Conservation (phyloP, 2,329 filamentous ascomycete species). For the Trichothecium roseum region DNA sequence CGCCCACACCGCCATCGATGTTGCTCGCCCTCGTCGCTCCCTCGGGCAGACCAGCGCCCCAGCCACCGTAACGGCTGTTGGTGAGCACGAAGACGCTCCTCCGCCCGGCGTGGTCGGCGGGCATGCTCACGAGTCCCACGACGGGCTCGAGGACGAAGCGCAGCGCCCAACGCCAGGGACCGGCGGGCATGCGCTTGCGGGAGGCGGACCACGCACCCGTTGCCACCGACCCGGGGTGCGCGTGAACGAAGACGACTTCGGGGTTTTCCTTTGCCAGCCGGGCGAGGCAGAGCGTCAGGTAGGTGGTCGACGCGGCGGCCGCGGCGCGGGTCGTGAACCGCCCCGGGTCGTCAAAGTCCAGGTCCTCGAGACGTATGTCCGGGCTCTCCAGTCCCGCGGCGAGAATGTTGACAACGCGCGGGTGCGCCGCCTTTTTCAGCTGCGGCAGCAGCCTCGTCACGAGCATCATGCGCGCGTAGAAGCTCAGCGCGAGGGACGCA, state of each 20-base stretch:
- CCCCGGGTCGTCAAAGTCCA: background rate
- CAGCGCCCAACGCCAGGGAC: background rate
- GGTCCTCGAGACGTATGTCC: background rate
- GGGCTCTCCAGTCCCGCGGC: constrained; percentile 1
- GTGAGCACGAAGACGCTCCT: background rate
- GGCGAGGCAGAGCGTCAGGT: background rate
- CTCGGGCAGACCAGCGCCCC: background rate
- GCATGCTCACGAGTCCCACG: background rate
- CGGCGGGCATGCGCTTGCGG: too few relatives aligned
- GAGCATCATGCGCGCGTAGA: background rate
- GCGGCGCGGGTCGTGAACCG: background rate
- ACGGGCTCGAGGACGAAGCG: background rate
- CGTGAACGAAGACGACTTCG: constrained; percentile 1
- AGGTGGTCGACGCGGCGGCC: background rate
- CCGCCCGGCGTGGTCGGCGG: background rate
- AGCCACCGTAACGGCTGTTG: background rate
- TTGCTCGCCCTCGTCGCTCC: background rate
- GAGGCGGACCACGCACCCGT: background rate
- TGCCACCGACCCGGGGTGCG: constrained; percentile 1
- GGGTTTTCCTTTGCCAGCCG: background rate
- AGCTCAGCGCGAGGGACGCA: background rate
- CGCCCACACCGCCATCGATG: background rate
- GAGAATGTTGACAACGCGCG: constrained; percentile 1
- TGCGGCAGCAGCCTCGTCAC: background rate
- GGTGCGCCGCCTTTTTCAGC: background rate